A percentile compares a stretch with the other conserved stretches of the same genome.
Evolutionary conservation across 1,284 basidiomycete species (phyloP).

Genomic region (Irpex rosettiformis): DNA sequence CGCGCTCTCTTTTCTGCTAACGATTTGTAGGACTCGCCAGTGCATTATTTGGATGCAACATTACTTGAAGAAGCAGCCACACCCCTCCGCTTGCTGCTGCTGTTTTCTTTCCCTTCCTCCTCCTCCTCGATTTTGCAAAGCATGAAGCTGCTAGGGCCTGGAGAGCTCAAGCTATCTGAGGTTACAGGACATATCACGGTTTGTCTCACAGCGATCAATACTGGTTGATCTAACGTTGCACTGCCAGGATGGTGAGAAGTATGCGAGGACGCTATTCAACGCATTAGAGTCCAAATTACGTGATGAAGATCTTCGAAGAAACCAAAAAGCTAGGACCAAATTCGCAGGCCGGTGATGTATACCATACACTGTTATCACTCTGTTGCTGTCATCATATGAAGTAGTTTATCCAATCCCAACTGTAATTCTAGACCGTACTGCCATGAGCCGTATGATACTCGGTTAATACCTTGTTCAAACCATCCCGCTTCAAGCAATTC

Average conservation of each 20-base stretch:
- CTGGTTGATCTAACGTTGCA: not conserved
- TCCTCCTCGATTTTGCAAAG: slow-evolving; percentile 45
- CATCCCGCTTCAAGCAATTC: slow-evolving; percentile 47
- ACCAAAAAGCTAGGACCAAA: slow-evolving; percentile 31
- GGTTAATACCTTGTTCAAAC: slow-evolving; percentile 43
- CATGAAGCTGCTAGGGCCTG: slow-evolving; percentile 58
- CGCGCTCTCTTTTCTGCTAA: not conserved
- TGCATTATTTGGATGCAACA: slow-evolving; percentile 69
- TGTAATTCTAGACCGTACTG: not conserved
- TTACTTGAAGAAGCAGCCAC: slow-evolving; percentile 58
- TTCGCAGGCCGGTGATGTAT: slow-evolving; percentile 17
- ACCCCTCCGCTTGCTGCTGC: slow-evolving; percentile 51
- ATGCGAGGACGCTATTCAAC: slow-evolving; percentile 32
- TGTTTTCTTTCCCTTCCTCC: slow-evolving; percentile 53
- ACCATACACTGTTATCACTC: not conserved
- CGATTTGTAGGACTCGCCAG: slow-evolving; percentile 42
- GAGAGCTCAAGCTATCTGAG: slow-evolving; percentile 44
- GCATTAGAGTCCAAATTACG: slow-evolving; percentile 33
- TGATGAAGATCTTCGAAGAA: slow-evolving; percentile 32
- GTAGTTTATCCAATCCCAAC: not conserved
- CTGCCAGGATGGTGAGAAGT: slow-evolving; percentile 32
- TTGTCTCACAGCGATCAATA: slow-evolving; percentile 8
- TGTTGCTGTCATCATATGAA: not conserved
- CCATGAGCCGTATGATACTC: slow-evolving; percentile 15
- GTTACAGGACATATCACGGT: slow-evolving; percentile 55